Evolutionary conservation across 257 asterid genomes (phyloP).

Genomic region (Solanum bulbocastanum): DNA sequence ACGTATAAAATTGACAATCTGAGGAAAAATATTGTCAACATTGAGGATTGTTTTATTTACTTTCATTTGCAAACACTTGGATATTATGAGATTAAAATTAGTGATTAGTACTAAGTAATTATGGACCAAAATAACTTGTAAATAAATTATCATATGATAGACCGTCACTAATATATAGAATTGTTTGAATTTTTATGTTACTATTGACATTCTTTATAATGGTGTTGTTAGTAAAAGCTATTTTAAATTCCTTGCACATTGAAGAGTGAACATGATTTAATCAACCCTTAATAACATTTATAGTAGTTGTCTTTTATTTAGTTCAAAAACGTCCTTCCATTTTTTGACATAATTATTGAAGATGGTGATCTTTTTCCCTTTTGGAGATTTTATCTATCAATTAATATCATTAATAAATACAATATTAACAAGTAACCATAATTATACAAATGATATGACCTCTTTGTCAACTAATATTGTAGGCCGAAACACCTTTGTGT

Average conservation of each 20-base stretch:
- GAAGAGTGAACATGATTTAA: too few species aligned
- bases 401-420: background rate
- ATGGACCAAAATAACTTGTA: background rate
- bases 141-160: background rate
- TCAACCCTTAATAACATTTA: too few species aligned
- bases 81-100: background rate
- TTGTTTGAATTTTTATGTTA: background rate
- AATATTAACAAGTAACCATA: background rate
- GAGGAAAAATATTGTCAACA: too few species aligned
- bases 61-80: background rate
- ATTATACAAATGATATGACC: background rate
- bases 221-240: too few species aligned
- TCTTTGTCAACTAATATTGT: background rate
- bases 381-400: background rate
- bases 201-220: too few species aligned
- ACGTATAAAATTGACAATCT: too few species aligned
- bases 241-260: too few species aligned
- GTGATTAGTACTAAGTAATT: background rate
- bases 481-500: background rate
- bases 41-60: too few species aligned
- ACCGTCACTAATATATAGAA: background rate
- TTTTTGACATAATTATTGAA: background rate
- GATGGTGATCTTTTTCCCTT: background rate
- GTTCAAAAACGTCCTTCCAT: background rate
- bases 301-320: too few species aligned